Base-by-base conservation (phyloP, 768 basidiomycete species). In the Phylloporus sp. region DNA sequence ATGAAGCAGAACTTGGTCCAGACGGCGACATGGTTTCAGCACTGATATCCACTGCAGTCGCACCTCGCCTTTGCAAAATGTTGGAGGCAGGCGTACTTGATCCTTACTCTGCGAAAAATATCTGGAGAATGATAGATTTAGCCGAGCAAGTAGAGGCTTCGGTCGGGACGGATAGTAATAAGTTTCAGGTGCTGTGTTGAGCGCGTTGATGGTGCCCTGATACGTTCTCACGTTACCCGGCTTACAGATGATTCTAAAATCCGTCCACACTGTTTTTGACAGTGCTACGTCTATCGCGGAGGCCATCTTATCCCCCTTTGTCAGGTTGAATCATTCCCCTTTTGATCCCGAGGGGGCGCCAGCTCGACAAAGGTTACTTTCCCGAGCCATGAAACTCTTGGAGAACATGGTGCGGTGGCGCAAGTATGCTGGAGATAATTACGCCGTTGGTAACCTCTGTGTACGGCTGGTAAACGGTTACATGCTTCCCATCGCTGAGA, bases 21-120 rank as follows among this genome's bases (percentile, higher is more conserved):
- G 91, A 93, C 53, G 92, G 89, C 9, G 93, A 97, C 62, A 73
- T 97, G 22, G 87, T 93, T 29, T 82, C 89, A 12, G 84, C 88
- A 0, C 92, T 95, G 85, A 79, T 95, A 16, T 84, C 88, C n/a
- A 89, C 88, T 1, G 83, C 85, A 0, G 74, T 95, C 38, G 81
- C 88, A 32, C 91, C 94, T 9, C 75, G 85, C 43, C 62, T 97
- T 9, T 80, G 78, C 62, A 88, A 82, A 59, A 63, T 89, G 22
- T 64, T 97, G n/a, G 82, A 86, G 50, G 77, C 76, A n/a, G 93
- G 94, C 23, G 87, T 79, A 5, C 73, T 94, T 48, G 88, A 97
- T 65, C 83, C 88, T 1, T 93, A 91, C 67, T 95, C 92, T 3
- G 73, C 75, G 28, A 70, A 59, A 29, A 79, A 86, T 61, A 73